Percentiles rank a stretch among this genome's conserved stretches.
These are phyloP conservation scores for Lophiotrema nucula DNA, from an alignment of 495 filamentous ascomycete species.

Conservation along the genomic window DNA sequence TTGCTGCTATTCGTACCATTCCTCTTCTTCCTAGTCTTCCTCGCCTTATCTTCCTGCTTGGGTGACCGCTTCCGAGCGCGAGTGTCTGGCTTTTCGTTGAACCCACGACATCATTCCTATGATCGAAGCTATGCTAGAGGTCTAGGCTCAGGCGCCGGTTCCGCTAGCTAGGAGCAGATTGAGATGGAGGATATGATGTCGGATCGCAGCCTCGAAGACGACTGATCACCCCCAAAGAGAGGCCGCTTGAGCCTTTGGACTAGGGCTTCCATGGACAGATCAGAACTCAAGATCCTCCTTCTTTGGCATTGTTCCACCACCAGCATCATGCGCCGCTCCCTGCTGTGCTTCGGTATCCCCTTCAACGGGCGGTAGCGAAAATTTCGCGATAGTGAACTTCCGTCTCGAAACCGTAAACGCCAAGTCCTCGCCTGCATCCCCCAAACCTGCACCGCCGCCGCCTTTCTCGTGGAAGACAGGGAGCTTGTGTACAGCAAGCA, in stretches of 20 bases:
- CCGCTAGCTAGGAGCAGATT: constrained; percentile 62
- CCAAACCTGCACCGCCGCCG: constrained; percentile 65
- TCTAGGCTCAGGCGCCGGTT: constrained; percentile 51
- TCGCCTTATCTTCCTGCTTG: constrained; percentile 60
- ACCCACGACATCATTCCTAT: constrained; percentile 48
- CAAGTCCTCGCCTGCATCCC: constrained; percentile 76
- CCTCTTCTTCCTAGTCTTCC: constrained; percentile 41
- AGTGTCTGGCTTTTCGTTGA: constrained; percentile 42
- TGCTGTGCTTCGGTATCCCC: constrained; percentile 71
- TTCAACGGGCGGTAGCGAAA: constrained; percentile 84
- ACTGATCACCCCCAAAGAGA: constrained; percentile 13
- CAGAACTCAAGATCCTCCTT: constrained; percentile 74
- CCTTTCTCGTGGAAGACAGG: constrained; percentile 87
- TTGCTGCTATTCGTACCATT: constrained; percentile 42
- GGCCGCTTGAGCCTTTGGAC: background rate
- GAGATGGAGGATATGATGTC: constrained; percentile 61
- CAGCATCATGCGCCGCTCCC: constrained; percentile 33
- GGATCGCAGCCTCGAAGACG: constrained; percentile 39
- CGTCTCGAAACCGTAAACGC: constrained; percentile 84
- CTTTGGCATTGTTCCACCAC: constrained; percentile 51
- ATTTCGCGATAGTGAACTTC: constrained; percentile 82
- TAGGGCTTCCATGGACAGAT: background rate
- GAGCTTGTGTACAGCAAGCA: constrained; percentile 76
- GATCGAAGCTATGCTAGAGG: constrained; percentile 56
- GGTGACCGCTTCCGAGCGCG: constrained; percentile 54